Percentiles rank a stretch among this genome's conserved stretches.
phyloP scores from a whole-genome alignment of 2,329 filamentous ascomycete species.

The Gnomoniopsis smithogilvyi region DNA sequence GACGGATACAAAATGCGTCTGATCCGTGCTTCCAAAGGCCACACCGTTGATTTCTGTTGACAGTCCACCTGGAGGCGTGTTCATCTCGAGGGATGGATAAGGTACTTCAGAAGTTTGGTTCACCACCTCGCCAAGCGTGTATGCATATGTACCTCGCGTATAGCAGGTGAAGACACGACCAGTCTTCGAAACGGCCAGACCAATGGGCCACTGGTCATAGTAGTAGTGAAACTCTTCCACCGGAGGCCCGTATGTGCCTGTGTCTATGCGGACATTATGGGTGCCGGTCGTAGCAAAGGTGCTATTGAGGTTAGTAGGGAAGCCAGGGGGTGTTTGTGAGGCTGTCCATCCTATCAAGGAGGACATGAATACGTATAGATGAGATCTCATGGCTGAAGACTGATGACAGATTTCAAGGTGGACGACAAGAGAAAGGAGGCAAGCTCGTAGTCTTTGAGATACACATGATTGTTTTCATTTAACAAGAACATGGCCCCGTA shows the following conservation, averaged over 20 bases:
- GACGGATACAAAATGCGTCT: constrained; percentile 37
- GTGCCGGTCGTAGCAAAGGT: background rate
- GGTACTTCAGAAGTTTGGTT: constrained; percentile 43
- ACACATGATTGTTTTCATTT: no score
- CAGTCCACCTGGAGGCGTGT: constrained; percentile 32
- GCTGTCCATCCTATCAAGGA: background rate
- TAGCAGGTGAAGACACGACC: constrained; percentile 42
- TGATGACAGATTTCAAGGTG: background rate
- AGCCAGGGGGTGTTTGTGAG: background rate
- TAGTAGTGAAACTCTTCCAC: constrained; percentile 48
- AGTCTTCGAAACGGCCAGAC: constrained; percentile 38
- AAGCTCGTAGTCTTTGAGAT: no score
- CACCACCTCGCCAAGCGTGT: constrained; percentile 43
- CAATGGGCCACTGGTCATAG: constrained; percentile 44
- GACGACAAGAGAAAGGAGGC: no score
- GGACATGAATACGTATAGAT: background rate
- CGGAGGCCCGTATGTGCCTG: constrained; percentile 42
- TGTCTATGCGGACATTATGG: constrained; percentile 36
- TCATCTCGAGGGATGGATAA: constrained; percentile 25
- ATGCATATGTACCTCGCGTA: constrained; percentile 42
- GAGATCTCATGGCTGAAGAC: background rate
- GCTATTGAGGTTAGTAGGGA: background rate
- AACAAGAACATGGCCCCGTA: no score
- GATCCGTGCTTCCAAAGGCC: constrained; percentile 40
- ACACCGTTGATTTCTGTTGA: constrained; percentile 38